Base-by-base conservation (phyloP, 2,329 filamentous ascomycete genomes). In the Paecilomyces dactylethromorphus region DNA sequence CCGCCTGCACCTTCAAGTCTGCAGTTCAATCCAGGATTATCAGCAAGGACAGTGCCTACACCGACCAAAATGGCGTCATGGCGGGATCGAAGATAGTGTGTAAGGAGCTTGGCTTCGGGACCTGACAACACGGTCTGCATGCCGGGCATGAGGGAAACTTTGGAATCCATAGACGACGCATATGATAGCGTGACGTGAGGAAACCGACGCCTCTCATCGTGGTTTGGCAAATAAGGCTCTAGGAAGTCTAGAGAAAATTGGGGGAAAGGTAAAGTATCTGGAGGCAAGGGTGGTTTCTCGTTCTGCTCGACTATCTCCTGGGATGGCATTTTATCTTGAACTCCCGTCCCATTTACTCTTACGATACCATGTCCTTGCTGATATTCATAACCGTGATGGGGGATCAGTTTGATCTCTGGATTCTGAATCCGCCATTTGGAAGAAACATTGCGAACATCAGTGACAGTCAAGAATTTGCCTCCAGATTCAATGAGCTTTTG, bases 61-160 rank as follows among this genome's bases (percentile, higher is more conserved):
- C 93, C 93, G 32, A 97, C 81, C 24, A 95, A 81, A 65, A 97
- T 96, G 45, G 90, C 91, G 62, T 90, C 86, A 75, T 97, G 92
- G 15, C 82, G 84, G 12, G 87, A 87, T 67, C 93, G 90, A 29
- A 97, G 83, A 71, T 89, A 91, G 74, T 97, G 93, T 0, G 93
- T 97, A 91, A 97, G 95, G 56, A 90, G 84, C 74, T 96, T 96
- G 39, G 91, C 91, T 63, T 87, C 81, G 0, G 88, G 84, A 3
- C 92, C 92, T 1, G 93, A 97, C 13, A 97, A 83, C 0, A 84
- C 80, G 1, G 93, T 97, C 64, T 89, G 89, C n/a, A 86, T 81
- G 13, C 92, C 92, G 0, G 91, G 91, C 0, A 87, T 82, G 29
- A 93, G 81, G 1, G 92, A 85, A 55, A 95, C 82, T 57, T 87